Percentiles rank a stretch among this genome's conserved stretches.
These are phyloP conservation scores for Kalanchoe fedtschenkoi DNA, from an alignment of 164 flowering plant species.

Conservation along the genomic window DNA sequence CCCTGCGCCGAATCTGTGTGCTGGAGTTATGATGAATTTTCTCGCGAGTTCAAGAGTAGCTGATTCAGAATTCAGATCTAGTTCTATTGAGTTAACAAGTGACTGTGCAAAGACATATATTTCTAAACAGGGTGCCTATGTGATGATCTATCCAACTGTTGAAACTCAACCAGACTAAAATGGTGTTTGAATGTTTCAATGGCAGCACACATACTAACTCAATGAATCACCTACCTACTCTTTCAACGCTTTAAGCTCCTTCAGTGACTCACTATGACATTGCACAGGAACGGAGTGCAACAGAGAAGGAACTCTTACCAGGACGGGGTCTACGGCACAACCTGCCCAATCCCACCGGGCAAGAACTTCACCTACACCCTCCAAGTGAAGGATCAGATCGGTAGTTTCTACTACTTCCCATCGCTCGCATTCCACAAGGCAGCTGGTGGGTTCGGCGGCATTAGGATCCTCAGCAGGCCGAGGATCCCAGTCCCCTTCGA, in stretches of 20 bases:
- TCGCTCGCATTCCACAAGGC: constrained; percentile 84
- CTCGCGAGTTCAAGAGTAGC: neutral
- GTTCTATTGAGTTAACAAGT: no score
- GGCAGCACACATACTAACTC: neutral
- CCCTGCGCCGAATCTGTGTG: neutral
- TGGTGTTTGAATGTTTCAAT: neutral
- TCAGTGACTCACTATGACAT: neutral
- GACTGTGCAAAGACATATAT: neutral
- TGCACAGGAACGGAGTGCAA: constrained; percentile 61
- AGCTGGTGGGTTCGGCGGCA: constrained; percentile 81
- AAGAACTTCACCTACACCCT: constrained; percentile 70
- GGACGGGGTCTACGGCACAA: constrained; percentile 78
- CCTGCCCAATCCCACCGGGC: constrained; percentile 92
- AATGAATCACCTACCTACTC: neutral
- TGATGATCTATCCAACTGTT: constrained; percentile 2
- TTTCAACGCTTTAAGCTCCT: neutral
- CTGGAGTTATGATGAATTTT: neutral
- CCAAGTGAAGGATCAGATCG: constrained; percentile 86
- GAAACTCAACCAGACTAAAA: neutral
- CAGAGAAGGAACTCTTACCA: constrained; percentile 77
- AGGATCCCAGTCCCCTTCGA: constrained; percentile 69
- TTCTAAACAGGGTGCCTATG: no score
- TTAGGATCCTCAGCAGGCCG: constrained; percentile 71
- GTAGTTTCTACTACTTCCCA: constrained; percentile 82
- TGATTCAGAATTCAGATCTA: no score